Conservation (phyloP, 257 asterid species). For the Ocimum tenuiflorum region DNA sequence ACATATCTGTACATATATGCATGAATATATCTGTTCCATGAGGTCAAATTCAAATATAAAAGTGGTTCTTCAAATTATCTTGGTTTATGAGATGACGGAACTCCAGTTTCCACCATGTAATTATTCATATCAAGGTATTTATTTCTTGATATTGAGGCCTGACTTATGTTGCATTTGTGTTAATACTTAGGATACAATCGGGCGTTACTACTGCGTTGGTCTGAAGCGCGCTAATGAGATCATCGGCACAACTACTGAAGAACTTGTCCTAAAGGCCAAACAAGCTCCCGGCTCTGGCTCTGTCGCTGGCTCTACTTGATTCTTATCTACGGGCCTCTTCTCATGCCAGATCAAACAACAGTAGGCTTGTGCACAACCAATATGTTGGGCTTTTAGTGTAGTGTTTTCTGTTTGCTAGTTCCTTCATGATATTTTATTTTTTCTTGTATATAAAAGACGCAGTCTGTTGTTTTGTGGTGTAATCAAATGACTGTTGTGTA, state of each 20-base stretch:
- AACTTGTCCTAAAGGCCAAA: constrained; percentile 79
- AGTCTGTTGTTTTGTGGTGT: not conserved
- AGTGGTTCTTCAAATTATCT: not conserved
- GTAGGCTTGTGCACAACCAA: not conserved
- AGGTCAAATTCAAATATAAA: not conserved
- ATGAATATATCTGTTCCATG: not conserved
- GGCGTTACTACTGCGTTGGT: constrained; percentile 76
- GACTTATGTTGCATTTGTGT: constrained; percentile 3
- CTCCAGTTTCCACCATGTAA: not conserved
- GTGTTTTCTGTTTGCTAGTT: not conserved
- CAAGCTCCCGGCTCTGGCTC: constrained; percentile 31
- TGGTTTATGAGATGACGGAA: not conserved
- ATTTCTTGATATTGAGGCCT: not conserved
- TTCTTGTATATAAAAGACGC: constrained; percentile 13
- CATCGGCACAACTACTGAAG: constrained; percentile 93
- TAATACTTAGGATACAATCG: constrained; percentile 57
- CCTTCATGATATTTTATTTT: not conserved
- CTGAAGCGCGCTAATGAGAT: constrained; percentile 94
- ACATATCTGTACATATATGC: too few species aligned
- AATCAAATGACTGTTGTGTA: not conserved
- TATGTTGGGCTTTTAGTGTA: not conserved
- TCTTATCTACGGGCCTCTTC: not conserved
- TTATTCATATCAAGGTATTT: too few species aligned
- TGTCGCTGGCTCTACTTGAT: constrained; percentile 23
- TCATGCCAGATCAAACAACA: not conserved